Evolutionary conservation across 225 moss, liverwort and hornwort genomes (phyloP).

Genomic region (Bryoerythrophyllum caledonicum): DNA sequence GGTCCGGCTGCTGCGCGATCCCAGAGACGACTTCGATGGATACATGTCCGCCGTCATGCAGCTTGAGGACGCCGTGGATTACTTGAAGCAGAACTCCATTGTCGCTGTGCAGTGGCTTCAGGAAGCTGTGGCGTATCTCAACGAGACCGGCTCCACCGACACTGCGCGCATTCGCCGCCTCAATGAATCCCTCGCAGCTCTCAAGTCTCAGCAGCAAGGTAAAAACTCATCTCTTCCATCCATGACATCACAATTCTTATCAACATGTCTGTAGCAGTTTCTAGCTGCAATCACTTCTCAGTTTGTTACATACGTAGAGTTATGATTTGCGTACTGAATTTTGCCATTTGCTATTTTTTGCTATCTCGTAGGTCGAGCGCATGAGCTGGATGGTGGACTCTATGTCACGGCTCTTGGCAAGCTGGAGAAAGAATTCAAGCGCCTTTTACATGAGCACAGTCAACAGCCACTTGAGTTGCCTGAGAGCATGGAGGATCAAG

Average conservation of each 20-base stretch:
- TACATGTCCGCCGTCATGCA: conserved; percentile 52
- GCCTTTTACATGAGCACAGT: conserved; percentile 57
- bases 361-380: conserved; percentile 36
- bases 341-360: background rate
- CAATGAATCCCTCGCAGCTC: conserved; percentile 45
- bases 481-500: conserved; percentile 29
- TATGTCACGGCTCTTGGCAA: conserved; percentile 64
- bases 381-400: conserved; percentile 63
- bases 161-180: conserved; percentile 37
- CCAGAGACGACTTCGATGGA: conserved; percentile 48
- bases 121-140: conserved; percentile 50
- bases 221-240: background rate
- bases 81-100: conserved; percentile 41
- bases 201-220: conserved; percentile 54
- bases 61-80: conserved; percentile 52
- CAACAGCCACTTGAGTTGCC: conserved; percentile 47
- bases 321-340: background rate
- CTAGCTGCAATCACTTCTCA: background rate
- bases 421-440: conserved; percentile 71
- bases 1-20: conserved; percentile 37
- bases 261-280: background rate
- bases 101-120: conserved; percentile 52
- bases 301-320: background rate
- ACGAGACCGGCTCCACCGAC: conserved; percentile 41
- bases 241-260: conserved; percentile 1